Evolutionary conservation across 805 yeast species (phyloP).

Genomic region (Brettanomyces sp.): DNA sequence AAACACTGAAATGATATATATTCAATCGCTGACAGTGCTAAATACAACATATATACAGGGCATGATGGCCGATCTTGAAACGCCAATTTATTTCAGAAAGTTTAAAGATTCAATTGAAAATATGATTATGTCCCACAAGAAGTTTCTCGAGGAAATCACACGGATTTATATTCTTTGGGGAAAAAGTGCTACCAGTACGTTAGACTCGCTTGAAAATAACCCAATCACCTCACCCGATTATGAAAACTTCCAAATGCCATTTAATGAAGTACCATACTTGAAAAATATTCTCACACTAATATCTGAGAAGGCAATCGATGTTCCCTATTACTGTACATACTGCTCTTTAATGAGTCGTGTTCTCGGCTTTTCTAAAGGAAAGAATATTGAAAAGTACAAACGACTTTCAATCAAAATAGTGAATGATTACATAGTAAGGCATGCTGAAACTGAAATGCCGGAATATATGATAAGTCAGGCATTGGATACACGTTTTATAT

Average conservation of each 20-base stretch:
- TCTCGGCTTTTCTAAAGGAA: constrained; percentile 11
- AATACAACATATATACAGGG: constrained; percentile 35
- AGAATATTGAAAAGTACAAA: constrained; percentile 17
- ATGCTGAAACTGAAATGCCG: constrained; percentile 1
- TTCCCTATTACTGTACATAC: constrained; percentile 16
- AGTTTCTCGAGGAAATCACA: constrained; percentile 21
- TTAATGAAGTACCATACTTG: constrained; percentile 14
- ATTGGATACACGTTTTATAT: constrained; percentile 43
- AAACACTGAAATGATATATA: constrained; percentile 38
- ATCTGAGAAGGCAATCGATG: constrained; percentile 13
- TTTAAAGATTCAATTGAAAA: constrained; percentile 20
- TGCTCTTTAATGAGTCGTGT: constrained; percentile 18
- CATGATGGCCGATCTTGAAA: constrained; percentile 23
- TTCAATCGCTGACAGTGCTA: constrained; percentile 35
- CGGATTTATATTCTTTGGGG: constrained; percentile 15
- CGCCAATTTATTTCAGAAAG: constrained; percentile 27
- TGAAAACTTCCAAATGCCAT: constrained; percentile 12
- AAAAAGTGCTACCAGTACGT: constrained; percentile 3
- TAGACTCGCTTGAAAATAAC: constrained; percentile 5
- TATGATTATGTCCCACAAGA: constrained; percentile 24
- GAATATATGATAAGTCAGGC: constrained; percentile 27
- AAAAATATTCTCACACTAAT: constrained; percentile 13
- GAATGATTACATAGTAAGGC: constrained; percentile 21
- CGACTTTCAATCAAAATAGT: constrained; percentile 13
- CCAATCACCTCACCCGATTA: constrained; percentile 16